Percentiles rank a stretch among this genome's conserved stretches.
These are phyloP conservation scores for Kwoniella sp. DNA, from an alignment of 768 basidiomycete genomes.

Conservation along the genomic window DNA sequence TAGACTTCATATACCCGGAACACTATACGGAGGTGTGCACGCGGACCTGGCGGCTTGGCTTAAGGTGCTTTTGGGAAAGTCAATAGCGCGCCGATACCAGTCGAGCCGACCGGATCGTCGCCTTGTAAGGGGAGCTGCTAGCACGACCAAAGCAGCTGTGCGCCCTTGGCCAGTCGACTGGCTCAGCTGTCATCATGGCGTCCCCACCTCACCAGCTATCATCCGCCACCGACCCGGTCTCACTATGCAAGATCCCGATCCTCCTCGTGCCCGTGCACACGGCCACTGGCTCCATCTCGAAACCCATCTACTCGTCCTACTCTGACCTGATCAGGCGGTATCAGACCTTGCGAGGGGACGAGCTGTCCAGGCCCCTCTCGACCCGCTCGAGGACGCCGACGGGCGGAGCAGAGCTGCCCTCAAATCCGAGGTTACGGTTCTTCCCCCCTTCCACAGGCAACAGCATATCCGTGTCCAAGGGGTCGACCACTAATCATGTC, in stretches of 20 bases:
- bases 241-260: slow-evolving; percentile 77
- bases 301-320: slow-evolving; percentile 68
- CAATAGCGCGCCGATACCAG: no score
- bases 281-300: slow-evolving; percentile 60
- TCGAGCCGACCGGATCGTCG: no score
- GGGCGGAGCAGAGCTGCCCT: neutral
- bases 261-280: slow-evolving; percentile 70
- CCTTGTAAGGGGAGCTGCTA: no score
- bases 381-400: slow-evolving; percentile 54
- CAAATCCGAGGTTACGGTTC: slow-evolving; percentile 56
- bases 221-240: slow-evolving; percentile 48
- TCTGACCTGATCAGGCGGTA: slow-evolving; percentile 73
- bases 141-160: no score
- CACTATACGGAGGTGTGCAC: no score
- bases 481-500: slow-evolving; percentile 65
- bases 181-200: slow-evolving; percentile 6
- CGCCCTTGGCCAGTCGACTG: no score
- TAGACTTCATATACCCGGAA: no score
- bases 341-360: slow-evolving; percentile 65
- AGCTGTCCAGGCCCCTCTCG: slow-evolving; percentile 54
- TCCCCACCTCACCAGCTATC: slow-evolving; percentile 25
- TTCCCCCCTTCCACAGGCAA: slow-evolving; percentile 67
- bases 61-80: no score
- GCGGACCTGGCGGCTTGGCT: no score
- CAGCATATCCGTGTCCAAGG: slow-evolving; percentile 47